Percentiles rank a stretch among this genome's conserved stretches.
Conservation (phyloP, 2,329 filamentous ascomycete genomes). For the Cryphonectria carpinicola region DNA sequence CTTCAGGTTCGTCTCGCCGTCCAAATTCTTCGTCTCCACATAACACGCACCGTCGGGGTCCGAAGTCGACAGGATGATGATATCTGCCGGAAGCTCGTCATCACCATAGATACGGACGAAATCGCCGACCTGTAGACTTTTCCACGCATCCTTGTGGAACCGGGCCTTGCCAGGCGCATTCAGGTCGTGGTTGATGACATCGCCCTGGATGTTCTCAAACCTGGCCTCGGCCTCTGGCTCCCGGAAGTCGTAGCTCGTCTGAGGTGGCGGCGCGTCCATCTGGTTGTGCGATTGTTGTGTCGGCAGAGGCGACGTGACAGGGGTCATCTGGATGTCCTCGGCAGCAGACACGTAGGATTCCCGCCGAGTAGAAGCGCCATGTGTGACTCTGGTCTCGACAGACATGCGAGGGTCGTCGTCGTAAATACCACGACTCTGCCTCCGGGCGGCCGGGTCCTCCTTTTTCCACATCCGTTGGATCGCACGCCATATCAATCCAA, state of each 20-base stretch:
- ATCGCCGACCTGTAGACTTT: conserved; percentile 91
- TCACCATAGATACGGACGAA: conserved; percentile 97
- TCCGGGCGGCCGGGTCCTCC: conserved; percentile 52
- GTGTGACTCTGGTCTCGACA: conserved; percentile 61
- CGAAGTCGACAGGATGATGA: conserved; percentile 90
- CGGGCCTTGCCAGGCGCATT: conserved; percentile 71
- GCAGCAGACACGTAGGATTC: conserved; percentile 58
- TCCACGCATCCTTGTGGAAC: conserved; percentile 95
- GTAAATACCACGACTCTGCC: conserved; percentile 51
- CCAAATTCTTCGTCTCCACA: conserved; percentile 96
- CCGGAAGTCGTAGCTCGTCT: conserved; percentile 40
- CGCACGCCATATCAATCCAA: conserved; percentile 56
- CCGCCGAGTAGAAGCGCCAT: conserved; percentile 53
- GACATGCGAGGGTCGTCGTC: conserved; percentile 67
- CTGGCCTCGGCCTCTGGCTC: conserved; percentile 42
- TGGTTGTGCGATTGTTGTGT: conserved; percentile 40
- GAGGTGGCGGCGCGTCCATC: conserved; percentile 38
- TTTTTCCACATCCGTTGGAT: conserved; percentile 54
- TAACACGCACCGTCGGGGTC: conserved; percentile 95
- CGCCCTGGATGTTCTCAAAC: conserved; percentile 52
- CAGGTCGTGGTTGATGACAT: conserved; percentile 73
- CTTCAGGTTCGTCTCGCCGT: conserved; percentile 97
- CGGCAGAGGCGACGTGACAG: conserved; percentile 80
- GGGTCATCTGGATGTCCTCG: conserved; percentile 92
- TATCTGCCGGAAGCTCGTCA: conserved; percentile 91